A percentile compares a stretch with the other conserved stretches of the same genome.
These are phyloP conservation scores for Talaromyces thailandensis DNA, from an alignment of 495 filamentous ascomycete species.

Conservation along the genomic window DNA sequence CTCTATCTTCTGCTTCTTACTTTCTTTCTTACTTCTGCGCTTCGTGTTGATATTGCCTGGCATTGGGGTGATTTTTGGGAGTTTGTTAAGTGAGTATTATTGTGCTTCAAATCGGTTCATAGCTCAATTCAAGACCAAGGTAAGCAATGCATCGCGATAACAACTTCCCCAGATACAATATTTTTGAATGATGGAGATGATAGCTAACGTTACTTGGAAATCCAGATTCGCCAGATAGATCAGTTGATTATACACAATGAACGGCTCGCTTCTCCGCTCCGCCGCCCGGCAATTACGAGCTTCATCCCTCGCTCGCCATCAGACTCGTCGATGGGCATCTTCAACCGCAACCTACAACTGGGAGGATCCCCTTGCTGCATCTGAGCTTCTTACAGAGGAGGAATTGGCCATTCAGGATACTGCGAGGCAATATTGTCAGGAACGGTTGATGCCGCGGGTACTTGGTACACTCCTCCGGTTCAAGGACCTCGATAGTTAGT, in stretches of 20 bases:
- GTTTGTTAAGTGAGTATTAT: not conserved
- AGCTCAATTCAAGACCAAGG: not conserved
- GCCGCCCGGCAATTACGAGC: conserved; percentile 26
- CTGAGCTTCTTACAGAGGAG: conserved; percentile 73
- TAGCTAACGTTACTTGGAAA: not conserved
- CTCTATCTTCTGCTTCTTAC: not conserved
- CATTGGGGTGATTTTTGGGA: not conserved
- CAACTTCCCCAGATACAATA: not conserved
- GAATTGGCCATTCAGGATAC: conserved; percentile 84
- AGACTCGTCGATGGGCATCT: conserved; percentile 37
- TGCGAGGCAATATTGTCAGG: conserved; percentile 87
- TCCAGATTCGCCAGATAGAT: not conserved
- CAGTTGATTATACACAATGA: conserved; percentile 15
- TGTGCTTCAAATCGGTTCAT: not conserved
- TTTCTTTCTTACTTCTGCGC: not conserved
- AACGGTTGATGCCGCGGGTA: conserved; percentile 73
- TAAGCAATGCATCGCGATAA: not conserved
- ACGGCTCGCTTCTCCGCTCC: conserved; percentile 27
- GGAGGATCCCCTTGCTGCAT: conserved; percentile 77
- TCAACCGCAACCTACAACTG: conserved; percentile 66
- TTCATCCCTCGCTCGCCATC: conserved; percentile 7
- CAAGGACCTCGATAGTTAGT: conserved; percentile 2
- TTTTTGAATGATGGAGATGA: not conserved
- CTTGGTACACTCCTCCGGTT: conserved; percentile 51
- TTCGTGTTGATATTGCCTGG: not conserved